phyloP scores from a whole-genome alignment of 768 basidiomycete species.

The Phaffia tasmanica region DNA sequence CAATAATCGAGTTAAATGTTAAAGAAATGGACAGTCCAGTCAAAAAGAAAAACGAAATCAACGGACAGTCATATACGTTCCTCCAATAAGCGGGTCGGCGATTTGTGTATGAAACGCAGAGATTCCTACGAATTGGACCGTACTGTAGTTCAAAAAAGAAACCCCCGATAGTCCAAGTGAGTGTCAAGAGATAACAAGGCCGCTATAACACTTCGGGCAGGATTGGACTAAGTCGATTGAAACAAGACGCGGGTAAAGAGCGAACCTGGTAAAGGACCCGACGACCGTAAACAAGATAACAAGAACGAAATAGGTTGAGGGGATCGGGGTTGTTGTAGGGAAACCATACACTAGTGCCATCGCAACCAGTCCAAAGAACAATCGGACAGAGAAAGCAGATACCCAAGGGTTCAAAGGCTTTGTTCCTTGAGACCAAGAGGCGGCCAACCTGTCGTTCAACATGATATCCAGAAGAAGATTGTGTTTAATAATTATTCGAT shows the following conservation, averaged over 20 bases:
- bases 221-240: constrained; percentile 12
- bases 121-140: constrained; percentile 97
- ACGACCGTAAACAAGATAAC: constrained; percentile 71
- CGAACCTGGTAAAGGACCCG: constrained; percentile 74
- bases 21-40: not conserved
- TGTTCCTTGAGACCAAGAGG: constrained; percentile 18
- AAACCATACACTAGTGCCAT: constrained; percentile 73
- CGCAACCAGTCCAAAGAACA: constrained; percentile 59
- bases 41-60: not conserved
- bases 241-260: constrained; percentile 6
- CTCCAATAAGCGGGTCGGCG: constrained; percentile 91
- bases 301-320: constrained; percentile 58
- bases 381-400: constrained; percentile 76
- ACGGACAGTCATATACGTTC: constrained; percentile 96
- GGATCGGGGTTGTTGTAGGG: constrained; percentile 44
- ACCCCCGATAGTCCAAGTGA: constrained; percentile 33
- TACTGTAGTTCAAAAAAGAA: constrained; percentile 41
- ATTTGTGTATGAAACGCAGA: constrained; percentile 97
- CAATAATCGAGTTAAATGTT: not conserved
- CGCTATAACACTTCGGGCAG: not conserved
- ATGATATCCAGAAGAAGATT: not conserved
- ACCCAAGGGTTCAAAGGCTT: constrained; percentile 54
- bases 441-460: constrained; percentile 16
- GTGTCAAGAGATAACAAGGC: not conserved
- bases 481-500: constrained; percentile 43